Evolutionary conservation across 2,329 filamentous ascomycete genomes (phyloP), one percentile per base, ranked within the genome.

Genomic region (Akanthomyces muscarius): DNA sequence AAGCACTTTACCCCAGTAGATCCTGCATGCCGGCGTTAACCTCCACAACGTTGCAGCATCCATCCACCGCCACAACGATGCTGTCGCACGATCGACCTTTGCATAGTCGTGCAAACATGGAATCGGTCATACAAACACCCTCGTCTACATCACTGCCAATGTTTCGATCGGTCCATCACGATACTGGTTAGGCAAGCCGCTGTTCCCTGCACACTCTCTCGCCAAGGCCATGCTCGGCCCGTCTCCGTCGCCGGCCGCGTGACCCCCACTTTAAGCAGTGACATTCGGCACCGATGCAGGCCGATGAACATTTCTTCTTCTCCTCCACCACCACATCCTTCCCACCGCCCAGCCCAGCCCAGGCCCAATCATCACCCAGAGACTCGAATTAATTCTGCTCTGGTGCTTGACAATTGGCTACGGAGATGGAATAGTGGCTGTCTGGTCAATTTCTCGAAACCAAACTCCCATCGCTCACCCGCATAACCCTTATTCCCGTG

Each of bases 201-300:
- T 41, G 30, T 33, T 18, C 18, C 6, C 33, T 53, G 18, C n/a
- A 6, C 50, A 16, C 45, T 33, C 25, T 8, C 10, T 36, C 33
- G 10, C 33, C 33, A 36, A 36, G 7, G 10, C n/a, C 51, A 1
- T 23, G 51, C 36, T 54, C 50, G 59, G 59, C 42, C 59, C 59
- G 59, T 61, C 59, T 61, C 59, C 59, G 50, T 38, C 59, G 41
- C 50, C 59, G 51, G 59, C 59, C 58, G 48, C 48, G 28, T 21
- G 28, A 38, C 42, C 59, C 54, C 59, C 44, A 50, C 45, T 61
- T 28, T 48, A 38, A n/a, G 10, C n/a, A 61, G 50, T 55, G 42
- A 54, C 51, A 41, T 14, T 54, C 51, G 38, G 51, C 42, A 45
- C 38, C 48, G 47, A 30, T 44, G 14, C 18, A 41, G 33, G 30